phyloP scores from a whole-genome alignment of 2,329 filamentous ascomycete species.

The Cadophora sp. region DNA sequence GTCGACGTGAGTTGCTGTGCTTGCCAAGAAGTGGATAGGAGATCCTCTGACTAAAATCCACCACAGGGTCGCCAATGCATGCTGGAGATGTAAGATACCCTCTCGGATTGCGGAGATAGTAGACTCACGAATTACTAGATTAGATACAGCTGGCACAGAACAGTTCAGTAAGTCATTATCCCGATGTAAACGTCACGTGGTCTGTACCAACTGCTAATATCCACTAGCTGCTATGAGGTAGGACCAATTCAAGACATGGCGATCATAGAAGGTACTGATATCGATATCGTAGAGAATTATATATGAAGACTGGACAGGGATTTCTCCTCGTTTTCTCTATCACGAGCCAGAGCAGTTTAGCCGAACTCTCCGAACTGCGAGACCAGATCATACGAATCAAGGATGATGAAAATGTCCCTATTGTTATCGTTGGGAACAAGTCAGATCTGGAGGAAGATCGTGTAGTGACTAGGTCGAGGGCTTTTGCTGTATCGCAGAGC shows the following conservation, averaged over 20 bases:
- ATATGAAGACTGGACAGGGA: slow-evolving; percentile 79
- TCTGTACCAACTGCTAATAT: slow-evolving; percentile 31
- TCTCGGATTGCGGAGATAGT: too few species aligned
- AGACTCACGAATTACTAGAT: slow-evolving; percentile 48
- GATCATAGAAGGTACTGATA: slow-evolving; percentile 1
- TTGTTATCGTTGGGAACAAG: slow-evolving; percentile 79
- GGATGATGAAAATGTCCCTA: slow-evolving; percentile 71
- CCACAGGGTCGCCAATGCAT: slow-evolving; percentile 72
- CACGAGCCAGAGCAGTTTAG: slow-evolving; percentile 71
- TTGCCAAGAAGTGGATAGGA: slow-evolving; percentile 9
- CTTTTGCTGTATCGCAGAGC: slow-evolving; percentile 70
- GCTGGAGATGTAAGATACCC: slow-evolving; percentile 66
- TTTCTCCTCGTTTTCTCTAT: slow-evolving; percentile 80
- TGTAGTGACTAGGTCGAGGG: slow-evolving; percentile 66
- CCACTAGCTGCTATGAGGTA: slow-evolving; percentile 63
- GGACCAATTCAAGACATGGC: slow-evolving; percentile 18
- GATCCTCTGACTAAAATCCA: slow-evolving; percentile 16
- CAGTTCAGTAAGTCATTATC: slow-evolving; percentile 68
- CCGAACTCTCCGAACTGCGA: slow-evolving; percentile 73
- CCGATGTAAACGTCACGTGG: slow-evolving; percentile 34
- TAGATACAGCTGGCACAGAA: slow-evolving; percentile 78
- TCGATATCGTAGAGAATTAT: slow-evolving; percentile 61
- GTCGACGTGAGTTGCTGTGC: slow-evolving; percentile 66
- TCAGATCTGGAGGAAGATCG: slow-evolving; percentile 77
- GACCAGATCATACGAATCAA: slow-evolving; percentile 79